phyloP scores from a whole-genome alignment of 441 rosid species.

The Adansonia gregorii region DNA sequence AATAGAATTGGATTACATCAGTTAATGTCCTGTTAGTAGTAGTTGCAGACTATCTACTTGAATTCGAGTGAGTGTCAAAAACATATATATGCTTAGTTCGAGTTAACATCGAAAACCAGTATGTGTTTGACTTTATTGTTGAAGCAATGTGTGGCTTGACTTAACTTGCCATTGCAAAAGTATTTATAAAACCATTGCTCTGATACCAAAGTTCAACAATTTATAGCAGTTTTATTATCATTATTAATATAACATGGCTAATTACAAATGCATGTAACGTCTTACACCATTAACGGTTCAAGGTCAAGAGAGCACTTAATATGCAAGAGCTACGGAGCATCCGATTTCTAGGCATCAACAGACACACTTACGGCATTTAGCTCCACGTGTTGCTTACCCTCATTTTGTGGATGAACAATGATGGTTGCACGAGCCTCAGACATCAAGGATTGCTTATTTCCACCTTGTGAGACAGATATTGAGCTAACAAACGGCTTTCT shows the following conservation, averaged over 20 bases:
- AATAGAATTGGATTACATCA: no score
- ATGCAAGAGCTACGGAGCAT: neutral
- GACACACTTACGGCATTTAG: slow-evolving; percentile 69
- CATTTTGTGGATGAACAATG: slow-evolving; percentile 51
- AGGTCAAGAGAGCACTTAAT: neutral
- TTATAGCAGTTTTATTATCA: neutral
- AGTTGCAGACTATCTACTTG: no score
- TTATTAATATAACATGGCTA: neutral
- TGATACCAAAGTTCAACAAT: neutral
- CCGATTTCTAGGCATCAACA: no score
- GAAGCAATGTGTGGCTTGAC: neutral
- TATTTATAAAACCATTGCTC: neutral
- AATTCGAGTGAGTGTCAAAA: no score
- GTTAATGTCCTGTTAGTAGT: no score
- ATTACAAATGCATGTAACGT: neutral
- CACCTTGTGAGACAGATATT: slow-evolving; percentile 50
- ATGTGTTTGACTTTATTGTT: no score
- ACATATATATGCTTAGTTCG: no score
- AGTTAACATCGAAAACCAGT: no score
- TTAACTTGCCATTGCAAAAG: neutral
- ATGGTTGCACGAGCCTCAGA: slow-evolving; percentile 71
- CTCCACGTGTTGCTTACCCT: slow-evolving; percentile 73
- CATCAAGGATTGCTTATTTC: slow-evolving; percentile 39
- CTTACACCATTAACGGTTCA: slow-evolving; percentile 16
- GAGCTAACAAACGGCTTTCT: slow-evolving; percentile 50